Percentiles rank a stretch among this genome's conserved stretches.
Conservation (phyloP, 805 yeast species). For the Monosporozyma aerobia region DNA sequence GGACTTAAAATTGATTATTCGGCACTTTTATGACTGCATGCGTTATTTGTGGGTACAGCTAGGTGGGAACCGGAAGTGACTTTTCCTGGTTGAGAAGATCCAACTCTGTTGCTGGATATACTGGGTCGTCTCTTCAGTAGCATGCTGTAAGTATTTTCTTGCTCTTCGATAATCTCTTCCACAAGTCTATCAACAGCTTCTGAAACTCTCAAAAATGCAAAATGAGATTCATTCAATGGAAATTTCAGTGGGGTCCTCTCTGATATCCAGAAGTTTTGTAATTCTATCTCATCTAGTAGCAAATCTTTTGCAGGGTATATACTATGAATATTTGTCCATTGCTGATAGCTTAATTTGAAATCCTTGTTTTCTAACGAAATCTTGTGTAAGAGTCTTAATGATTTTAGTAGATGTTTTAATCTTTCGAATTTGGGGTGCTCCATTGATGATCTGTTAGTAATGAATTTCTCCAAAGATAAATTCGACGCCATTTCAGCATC, state of each 20-base stretch:
- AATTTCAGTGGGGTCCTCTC: conserved; percentile 58
- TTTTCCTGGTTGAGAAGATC: neutral
- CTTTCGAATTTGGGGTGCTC: conserved; percentile 4
- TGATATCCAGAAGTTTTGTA: conserved; percentile 49
- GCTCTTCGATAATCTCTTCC: conserved; percentile 3
- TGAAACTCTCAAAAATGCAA: conserved; percentile 37
- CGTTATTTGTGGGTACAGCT: neutral
- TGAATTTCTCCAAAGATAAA: neutral
- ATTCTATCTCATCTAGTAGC: conserved; percentile 1
- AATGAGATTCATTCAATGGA: conserved; percentile 63
- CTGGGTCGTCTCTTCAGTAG: neutral
- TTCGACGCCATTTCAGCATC: neutral
- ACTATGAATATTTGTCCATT: conserved; percentile 17
- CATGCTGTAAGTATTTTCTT: neutral
- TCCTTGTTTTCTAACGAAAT: conserved; percentile 13
- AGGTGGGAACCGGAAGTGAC: neutral
- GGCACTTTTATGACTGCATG: neutral
- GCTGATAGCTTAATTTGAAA: conserved; percentile 14
- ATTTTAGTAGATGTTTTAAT: conserved; percentile 9
- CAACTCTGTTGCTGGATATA: neutral
- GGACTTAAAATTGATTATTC: neutral
- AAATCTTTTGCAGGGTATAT: neutral
- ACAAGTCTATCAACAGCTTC: conserved; percentile 16
- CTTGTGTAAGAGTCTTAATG: conserved; percentile 15
- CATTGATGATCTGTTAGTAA: neutral